Base-by-base conservation (phyloP, 768 basidiomycete genomes). In the Amanita fuliginea region DNA sequence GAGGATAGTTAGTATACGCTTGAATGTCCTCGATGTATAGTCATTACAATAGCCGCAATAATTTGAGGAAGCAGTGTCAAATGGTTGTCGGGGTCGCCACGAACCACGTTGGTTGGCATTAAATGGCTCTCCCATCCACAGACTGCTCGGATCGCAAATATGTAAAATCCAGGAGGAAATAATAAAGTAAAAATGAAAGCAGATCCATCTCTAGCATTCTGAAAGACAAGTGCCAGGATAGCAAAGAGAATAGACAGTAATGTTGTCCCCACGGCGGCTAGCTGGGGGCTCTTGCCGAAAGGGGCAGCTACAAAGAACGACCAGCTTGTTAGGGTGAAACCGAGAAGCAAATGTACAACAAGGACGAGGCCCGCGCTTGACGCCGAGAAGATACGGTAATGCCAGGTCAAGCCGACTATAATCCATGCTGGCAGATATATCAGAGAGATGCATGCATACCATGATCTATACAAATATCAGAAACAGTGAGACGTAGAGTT, bases 391-490 rank as follows among this genome's bases (percentile, higher is more conserved):
- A 89, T 77, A 18, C 71, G 74, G 54, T 65, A 73, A 57, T 77
- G 78, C 83, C 85, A 89, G 28, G 74, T 65, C 28, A 85, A 56
- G 14, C 76, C 66, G 18, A 86, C 76, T 39, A 80, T 70, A 41
- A 87, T 66, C 86, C 87, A 90, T 1, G 81, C 83, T 0, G 86
- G 86, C 21, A 90, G 73, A 59, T 89, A 89, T 1, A 75, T 72
- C 3, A 81, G 54, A 3, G 79, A 81, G 37, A 82, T 67, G 54
- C 80, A 78, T 35, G 80, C 18, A 56, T 86, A 81, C 87, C 87
- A 89, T 2, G 74, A 71, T n/a, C 68, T 71, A 55, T 11, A 3
- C 68, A 72, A 39, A 69, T 72, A 19, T 35, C 6, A 34, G 32
- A 55, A 37, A 54, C 45, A 32, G 35, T 46, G 2, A 53, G 41